These are phyloP conservation scores for Cercophora scortea DNA, from an alignment of 495 filamentous ascomycete genomes.

Conservation along the genomic window DNA sequence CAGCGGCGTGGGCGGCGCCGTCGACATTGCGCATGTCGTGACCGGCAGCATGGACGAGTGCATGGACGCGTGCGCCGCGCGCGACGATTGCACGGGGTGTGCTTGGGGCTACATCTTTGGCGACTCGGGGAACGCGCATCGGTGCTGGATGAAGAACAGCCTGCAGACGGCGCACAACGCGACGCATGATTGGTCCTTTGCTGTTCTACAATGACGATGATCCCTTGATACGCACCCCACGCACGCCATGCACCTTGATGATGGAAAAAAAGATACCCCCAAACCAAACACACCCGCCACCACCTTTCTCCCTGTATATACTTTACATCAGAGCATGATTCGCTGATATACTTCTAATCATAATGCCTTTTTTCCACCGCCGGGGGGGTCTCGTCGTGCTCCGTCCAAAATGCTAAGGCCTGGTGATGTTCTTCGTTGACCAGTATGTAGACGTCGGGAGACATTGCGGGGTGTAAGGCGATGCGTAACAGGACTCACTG, in stretches of 20 bases:
- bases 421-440: too few relatives aligned
- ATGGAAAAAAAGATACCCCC: conserved; percentile 1
- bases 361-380: background rate
- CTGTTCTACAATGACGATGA: conserved; percentile 20
- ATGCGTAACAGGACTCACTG: too few relatives aligned
- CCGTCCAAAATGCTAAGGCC: too few relatives aligned
- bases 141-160: conserved; percentile 37
- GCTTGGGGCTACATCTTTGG: conserved; percentile 35
- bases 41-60: conserved; percentile 36
- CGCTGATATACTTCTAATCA: background rate
- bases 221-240: too few relatives aligned
- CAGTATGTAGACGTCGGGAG: too few relatives aligned
- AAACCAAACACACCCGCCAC: background rate
- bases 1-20: conserved; percentile 23
- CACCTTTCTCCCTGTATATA: background rate
- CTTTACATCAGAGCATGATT: background rate
- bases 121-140: conserved; percentile 26
- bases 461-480: too few relatives aligned
- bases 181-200: conserved; percentile 34
- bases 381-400: background rate
- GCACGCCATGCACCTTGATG: background rate
- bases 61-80: conserved; percentile 35
- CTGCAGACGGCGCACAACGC: conserved; percentile 26
- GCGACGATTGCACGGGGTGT: conserved; percentile 31
- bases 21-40: conserved; percentile 27